Evolutionary conservation across 2,329 filamentous ascomycete genomes (phyloP), one percentile per base, ranked within the genome.

Genomic region (Leptosphaerulina australis): DNA sequence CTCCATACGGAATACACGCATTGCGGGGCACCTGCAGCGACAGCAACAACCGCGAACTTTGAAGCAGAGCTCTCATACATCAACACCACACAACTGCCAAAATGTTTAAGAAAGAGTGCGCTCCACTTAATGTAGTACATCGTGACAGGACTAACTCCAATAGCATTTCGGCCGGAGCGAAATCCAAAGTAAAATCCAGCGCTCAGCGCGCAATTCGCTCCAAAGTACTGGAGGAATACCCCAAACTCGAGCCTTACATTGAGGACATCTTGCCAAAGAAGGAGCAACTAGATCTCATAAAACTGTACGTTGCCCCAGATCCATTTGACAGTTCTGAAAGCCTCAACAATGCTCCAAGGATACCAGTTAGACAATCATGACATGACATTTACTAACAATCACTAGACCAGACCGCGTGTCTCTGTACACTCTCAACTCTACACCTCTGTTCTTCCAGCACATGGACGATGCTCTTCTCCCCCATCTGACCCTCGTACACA

Each of bases 181-280:
- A 94, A 78, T 91, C 91, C 64, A 97, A 97, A 81, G 90, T 97
- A 76, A 99, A 97, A 79, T 97, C 93, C 59, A 96, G 91, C 18
- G 90, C 91, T 48, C 92, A 97, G 79, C 90, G 94, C 68, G 84
- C 80, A 58, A 87, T 99, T 65, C 90, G 94, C 63, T 82, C 87
- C 67, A 90, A 90, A 68, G 83, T 97, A 60, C 79, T 94, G 58
- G 82, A 90, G 51, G 88, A 88, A 44, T 97, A 95, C 76, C 94
- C 94, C 2, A 83, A 90, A 41, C 87, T 97, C 41, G 85, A 86
- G 61, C 89, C 90, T 0, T 84, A 91, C 77, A 95, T 97, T 75
- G 94, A 99, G 74, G 90, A 95, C 73, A 86, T 97, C 65, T 81
- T 99, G 60, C 94, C 94, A 40, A 97, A 97, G 77, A 99, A 97